A percentile compares a stretch with the other conserved stretches of the same genome.
phyloP scores from a whole-genome alignment of 2,329 filamentous ascomycete species.

The Epichloe hybrida region DNA sequence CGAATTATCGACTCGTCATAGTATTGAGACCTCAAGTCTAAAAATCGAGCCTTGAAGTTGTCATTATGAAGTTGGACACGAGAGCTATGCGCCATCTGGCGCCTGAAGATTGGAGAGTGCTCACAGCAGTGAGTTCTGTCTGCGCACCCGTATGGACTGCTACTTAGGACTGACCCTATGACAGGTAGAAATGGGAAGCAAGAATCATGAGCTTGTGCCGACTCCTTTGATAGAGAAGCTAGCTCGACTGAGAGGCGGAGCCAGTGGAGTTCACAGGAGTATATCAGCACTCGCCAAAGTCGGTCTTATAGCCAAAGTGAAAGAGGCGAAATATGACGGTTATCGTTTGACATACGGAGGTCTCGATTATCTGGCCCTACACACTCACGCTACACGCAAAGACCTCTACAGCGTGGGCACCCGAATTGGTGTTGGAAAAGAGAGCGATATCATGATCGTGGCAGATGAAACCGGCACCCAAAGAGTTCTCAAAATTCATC shows the following conservation, averaged over 20 bases:
- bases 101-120: constrained; percentile 89
- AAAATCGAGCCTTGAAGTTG: neutral
- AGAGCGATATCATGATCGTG: constrained; percentile 92
- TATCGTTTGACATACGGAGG: constrained; percentile 95
- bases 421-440: constrained; percentile 91
- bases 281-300: constrained; percentile 89
- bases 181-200: constrained; percentile 84
- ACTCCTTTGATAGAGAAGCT: constrained; percentile 78
- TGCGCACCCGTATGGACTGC: neutral
- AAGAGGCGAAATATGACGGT: constrained; percentile 94
- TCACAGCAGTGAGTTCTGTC: constrained; percentile 60
- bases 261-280: constrained; percentile 66
- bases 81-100: constrained; percentile 87
- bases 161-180: neutral
- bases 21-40: neutral
- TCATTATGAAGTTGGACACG: constrained; percentile 83
- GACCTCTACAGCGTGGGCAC: constrained; percentile 85
- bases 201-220: constrained; percentile 94
- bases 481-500: constrained; percentile 86
- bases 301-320: constrained; percentile 79
- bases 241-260: constrained; percentile 64
- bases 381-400: constrained; percentile 69
- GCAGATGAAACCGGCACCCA: constrained; percentile 67
- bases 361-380: constrained; percentile 91
- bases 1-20: neutral